Evolutionary conservation across 176 grass and related monocot species (phyloP).

Genomic region (bread wheat (Triticum aestivum)): IWGSC_CS_RefSeq_v2.1 NC_057799.1:6129440-6129939

Average conservation of each 20-base stretch:
- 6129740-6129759: too few relatives aligned
- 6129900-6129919: not conserved
- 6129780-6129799: not conserved
- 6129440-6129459: too few relatives aligned
- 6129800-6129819: slow-evolving; percentile 4
- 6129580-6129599: not conserved
- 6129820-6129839: not conserved
- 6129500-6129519: slow-evolving; percentile 5
- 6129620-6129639: too few relatives aligned
- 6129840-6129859: not conserved
- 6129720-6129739: too few relatives aligned
- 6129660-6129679: not conserved
- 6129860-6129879: not conserved
- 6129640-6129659: not conserved
- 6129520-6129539: not conserved
- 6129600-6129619: too few relatives aligned
- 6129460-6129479: too few relatives aligned
- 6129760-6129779: not conserved
- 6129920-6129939: not conserved
- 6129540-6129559: not conserved
- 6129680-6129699: not conserved
- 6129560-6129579: not conserved
- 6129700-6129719: not conserved
- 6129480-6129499: not conserved
- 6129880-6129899: not conserved